These are phyloP conservation scores for Rhynchospora breviuscula DNA, from an alignment of 176 grass and related monocot species.

Conservation along the genomic window DNA sequence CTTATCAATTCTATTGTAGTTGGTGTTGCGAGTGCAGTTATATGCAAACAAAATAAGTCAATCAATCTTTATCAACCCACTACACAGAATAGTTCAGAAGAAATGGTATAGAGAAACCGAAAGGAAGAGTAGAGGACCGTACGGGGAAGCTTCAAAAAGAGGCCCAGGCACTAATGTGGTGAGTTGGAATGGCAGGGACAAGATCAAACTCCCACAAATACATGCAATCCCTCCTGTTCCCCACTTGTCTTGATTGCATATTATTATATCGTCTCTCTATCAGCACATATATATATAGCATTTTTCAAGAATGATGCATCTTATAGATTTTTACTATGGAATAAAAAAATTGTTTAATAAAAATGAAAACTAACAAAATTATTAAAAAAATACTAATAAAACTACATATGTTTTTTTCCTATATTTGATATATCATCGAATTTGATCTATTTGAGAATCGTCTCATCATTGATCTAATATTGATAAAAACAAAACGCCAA, in stretches of 20 bases:
- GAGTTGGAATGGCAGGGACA: conserved; percentile 9
- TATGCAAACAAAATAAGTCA: neutral
- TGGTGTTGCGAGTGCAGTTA: neutral
- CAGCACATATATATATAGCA: no score
- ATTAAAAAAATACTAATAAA: no score
- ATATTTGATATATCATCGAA: no score
- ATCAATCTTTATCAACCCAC: neutral
- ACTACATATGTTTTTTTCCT: no score
- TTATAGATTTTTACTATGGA: no score
- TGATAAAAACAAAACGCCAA: no score
- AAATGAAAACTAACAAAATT: no score
- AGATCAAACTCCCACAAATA: neutral
- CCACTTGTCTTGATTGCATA: neutral
- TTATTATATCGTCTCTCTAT: neutral
- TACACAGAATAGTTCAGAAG: neutral
- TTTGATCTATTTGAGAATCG: no score
- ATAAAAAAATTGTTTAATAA: no score
- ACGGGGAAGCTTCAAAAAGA: conserved; percentile 3
- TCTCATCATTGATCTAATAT: no score
- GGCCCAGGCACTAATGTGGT: neutral
- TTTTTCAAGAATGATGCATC: no score
- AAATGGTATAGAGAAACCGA: neutral
- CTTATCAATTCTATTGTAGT: neutral
- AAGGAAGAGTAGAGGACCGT: neutral
- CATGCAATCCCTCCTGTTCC: neutral